Base-by-base conservation (phyloP, 73 alveolate species). In the Blepharisma stoltei region DNA sequence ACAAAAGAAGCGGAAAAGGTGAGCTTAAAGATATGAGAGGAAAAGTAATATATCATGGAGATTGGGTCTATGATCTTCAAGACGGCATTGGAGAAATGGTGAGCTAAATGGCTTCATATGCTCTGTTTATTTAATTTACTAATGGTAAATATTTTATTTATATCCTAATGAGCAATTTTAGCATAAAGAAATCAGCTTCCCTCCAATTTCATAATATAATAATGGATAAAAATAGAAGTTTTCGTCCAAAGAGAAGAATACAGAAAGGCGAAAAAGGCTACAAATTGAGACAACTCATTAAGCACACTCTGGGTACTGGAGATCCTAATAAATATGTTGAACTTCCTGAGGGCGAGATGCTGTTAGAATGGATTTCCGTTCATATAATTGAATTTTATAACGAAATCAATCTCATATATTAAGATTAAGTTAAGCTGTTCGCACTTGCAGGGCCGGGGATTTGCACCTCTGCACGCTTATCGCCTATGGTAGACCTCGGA, bases 321-420 rank as follows among this genome's bases (percentile, higher is more conserved):
- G 88, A 90, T 73, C 88, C 90, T 87, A 92, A 90, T 75, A 73
- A 88, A 25, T 96, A 97, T 54, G 98, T 93, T 0, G 97, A 90
- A 78, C 73, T 93, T 9, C 97, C 97, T 45, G 94, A 94, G 23
- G 98, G 98, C 6, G 98, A 93, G 77, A 97, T 90, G 66, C 91
- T 93, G 44, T 90, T 90, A 68, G 97, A 93, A 80, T 93, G 98
- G 98, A 88, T 93, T 70, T 97, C 98, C 43, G 97, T 93, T 11
- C 90, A 93, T 77, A 93, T 97, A 27, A 93, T 93, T 25, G 98
- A 93, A 81, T 90, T 93, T 87, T 90, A 90, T 80, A 88, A 88
- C 69, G 91, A 88, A 55, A 88, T 88, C 69, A 88, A 88, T 66
- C 91, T 88, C 45, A 81, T 88, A 6, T n/a, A n/a, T n/a, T n/a